Evolutionary conservation across 257 asterid species (phyloP).

Genomic region (Solanum sejunctum): DNA sequence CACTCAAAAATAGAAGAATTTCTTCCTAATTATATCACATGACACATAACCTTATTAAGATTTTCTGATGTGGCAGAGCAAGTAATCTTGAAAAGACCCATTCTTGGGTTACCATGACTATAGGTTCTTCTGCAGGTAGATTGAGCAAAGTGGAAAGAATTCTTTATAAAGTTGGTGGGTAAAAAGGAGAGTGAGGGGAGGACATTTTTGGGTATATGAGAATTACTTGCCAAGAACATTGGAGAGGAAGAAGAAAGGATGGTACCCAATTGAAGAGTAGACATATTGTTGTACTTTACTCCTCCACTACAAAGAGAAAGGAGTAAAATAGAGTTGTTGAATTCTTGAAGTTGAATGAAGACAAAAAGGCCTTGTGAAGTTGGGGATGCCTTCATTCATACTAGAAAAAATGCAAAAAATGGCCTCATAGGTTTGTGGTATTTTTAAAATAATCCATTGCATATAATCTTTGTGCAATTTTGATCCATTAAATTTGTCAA

Average conservation of each 20-base stretch:
- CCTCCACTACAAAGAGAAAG: neutral
- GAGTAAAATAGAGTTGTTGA: neutral
- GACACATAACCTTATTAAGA: constrained; percentile 10
- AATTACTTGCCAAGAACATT: constrained; percentile 10
- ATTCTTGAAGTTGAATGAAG: neutral
- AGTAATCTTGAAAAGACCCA: constrained; percentile 15
- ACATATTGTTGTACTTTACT: constrained; percentile 21
- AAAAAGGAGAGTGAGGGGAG: constrained; percentile 4
- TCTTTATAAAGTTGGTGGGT: constrained; percentile 12
- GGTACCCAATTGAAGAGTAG: constrained; percentile 28
- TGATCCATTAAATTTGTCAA: neutral
- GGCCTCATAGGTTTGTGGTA: neutral
- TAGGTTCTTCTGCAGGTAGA: neutral
- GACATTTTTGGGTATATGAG: constrained; percentile 8
- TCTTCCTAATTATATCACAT: neutral
- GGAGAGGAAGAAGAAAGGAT: constrained; percentile 17
- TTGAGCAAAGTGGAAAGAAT: neutral
- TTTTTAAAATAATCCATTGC: neutral
- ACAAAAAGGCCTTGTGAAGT: neutral
- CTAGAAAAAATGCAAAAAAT: neutral
- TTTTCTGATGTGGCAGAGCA: constrained; percentile 36
- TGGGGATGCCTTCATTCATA: neutral
- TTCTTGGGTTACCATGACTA: constrained; percentile 19
- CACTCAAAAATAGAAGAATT: neutral
- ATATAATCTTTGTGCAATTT: neutral